A percentile compares a stretch with the other conserved stretches of the same genome.
phyloP scores from a whole-genome alignment of 2,329 filamentous ascomycete species.

The Neonectria neomacrospora region DNA sequence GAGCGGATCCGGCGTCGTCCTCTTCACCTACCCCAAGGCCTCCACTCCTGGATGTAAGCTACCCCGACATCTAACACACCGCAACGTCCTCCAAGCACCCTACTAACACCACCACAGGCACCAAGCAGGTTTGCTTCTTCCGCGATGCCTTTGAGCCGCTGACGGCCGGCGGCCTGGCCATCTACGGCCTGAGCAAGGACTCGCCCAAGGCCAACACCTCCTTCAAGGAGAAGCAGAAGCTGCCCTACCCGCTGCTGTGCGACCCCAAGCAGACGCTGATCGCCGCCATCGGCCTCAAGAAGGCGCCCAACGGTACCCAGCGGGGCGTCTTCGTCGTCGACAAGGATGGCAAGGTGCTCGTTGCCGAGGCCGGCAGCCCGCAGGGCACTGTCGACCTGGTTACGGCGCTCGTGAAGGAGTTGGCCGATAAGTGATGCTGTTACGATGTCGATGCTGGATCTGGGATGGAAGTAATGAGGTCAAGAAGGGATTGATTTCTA shows the following conservation, averaged over 20 bases:
- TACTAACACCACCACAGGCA: slow-evolving; percentile 69
- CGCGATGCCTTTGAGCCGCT: slow-evolving; percentile 84
- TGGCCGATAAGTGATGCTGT: slow-evolving; percentile 39
- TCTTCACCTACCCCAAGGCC: slow-evolving; percentile 96
- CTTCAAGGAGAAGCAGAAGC: slow-evolving; percentile 91
- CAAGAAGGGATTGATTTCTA: slow-evolving; percentile 9
- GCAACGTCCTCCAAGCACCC: neutral
- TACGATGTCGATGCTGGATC: neutral
- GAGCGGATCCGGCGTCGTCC: slow-evolving; percentile 85
- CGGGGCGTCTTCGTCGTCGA: slow-evolving; percentile 90
- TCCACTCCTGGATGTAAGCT: slow-evolving; percentile 92
- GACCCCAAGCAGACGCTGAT: slow-evolving; percentile 82
- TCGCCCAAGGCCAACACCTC: slow-evolving; percentile 90
- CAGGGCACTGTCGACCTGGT: slow-evolving; percentile 81
- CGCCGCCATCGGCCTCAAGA: slow-evolving; percentile 88
- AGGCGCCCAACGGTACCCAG: slow-evolving; percentile 80
- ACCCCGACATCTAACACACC: neutral
- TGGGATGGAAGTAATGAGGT: slow-evolving; percentile 13
- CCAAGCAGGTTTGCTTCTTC: slow-evolving; percentile 92
- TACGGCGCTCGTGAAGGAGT: slow-evolving; percentile 71
- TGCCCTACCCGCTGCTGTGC: slow-evolving; percentile 89
- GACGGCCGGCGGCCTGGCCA: slow-evolving; percentile 80
- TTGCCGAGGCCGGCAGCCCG: slow-evolving; percentile 79
- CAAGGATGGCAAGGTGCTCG: slow-evolving; percentile 83
- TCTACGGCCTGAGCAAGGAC: slow-evolving; percentile 92